Percentiles rank a stretch among this genome's conserved stretches.
phyloP scores from a whole-genome alignment of 768 basidiomycete species.

The Macrocybe gigantea region DNA sequence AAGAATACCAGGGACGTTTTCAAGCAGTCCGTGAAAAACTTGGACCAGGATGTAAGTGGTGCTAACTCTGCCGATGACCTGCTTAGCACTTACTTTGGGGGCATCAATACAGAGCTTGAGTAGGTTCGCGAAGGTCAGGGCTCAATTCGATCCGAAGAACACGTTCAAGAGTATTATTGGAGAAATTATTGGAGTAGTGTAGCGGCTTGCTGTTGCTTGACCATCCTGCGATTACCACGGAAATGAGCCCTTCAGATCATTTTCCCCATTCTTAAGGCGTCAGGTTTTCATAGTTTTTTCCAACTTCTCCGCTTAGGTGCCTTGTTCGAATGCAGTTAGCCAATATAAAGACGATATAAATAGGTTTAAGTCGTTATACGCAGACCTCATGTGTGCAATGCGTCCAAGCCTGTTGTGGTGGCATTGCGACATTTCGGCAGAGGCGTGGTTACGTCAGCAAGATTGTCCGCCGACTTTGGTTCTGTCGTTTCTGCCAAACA shows the following conservation, averaged over 20 bases:
- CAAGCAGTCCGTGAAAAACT: slow-evolving; percentile 21
- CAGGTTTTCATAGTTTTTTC: too few relatives aligned
- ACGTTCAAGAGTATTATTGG: slow-evolving; percentile 29
- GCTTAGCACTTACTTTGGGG: background rate
- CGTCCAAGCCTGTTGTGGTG: too few relatives aligned
- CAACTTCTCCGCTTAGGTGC: too few relatives aligned
- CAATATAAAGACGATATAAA: too few relatives aligned
- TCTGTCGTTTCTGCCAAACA: slow-evolving; percentile 8
- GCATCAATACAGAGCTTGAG: slow-evolving; percentile 15
- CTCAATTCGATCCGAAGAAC: slow-evolving; percentile 25
- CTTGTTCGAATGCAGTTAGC: too few relatives aligned
- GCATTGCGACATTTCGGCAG: too few relatives aligned
- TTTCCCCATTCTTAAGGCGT: too few relatives aligned
- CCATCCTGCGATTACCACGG: background rate
- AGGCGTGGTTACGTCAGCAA: too few relatives aligned
- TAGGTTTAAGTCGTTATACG: too few relatives aligned
- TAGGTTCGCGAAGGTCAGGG: slow-evolving; percentile 24
- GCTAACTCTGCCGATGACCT: background rate
- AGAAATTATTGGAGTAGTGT: slow-evolving; percentile 29
- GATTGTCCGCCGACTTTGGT: slow-evolving; percentile 10
- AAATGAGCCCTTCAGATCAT: background rate
- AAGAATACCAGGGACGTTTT: slow-evolving; percentile 27
- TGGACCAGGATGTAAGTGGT: slow-evolving; percentile 24
- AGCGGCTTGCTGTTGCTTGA: slow-evolving; percentile 8
- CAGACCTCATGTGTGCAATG: too few relatives aligned